A percentile compares a stretch with the other conserved stretches of the same genome.
phyloP scores from a whole-genome alignment of 176 grass and related monocot genomes.

The Lolium rigidum region DNA sequence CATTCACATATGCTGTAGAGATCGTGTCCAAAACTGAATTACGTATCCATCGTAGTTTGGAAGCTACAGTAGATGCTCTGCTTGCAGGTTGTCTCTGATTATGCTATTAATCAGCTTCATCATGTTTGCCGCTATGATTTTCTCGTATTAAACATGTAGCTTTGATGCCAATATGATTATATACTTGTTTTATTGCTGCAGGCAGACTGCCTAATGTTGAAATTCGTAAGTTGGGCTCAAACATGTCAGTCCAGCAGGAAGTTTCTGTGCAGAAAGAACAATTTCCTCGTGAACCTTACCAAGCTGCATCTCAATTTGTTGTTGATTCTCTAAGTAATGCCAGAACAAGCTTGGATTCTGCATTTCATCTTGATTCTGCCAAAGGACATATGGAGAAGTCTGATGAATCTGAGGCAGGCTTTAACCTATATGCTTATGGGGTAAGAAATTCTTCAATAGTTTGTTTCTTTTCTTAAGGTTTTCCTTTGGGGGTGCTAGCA shows the following conservation, averaged over 20 bases:
- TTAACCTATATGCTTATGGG: slow-evolving; percentile 84
- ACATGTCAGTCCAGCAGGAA: slow-evolving; percentile 39
- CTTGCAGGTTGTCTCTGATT: slow-evolving; percentile 73
- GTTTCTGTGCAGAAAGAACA: slow-evolving; percentile 50
- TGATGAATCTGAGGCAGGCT: slow-evolving; percentile 48
- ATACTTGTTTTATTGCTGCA: slow-evolving; percentile 33
- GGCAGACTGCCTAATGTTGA: slow-evolving; percentile 74
- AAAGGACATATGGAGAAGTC: slow-evolving; percentile 50
- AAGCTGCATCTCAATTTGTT: slow-evolving; percentile 30
- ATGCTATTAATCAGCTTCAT: slow-evolving; percentile 24
- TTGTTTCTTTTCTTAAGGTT: slow-evolving; percentile 1
- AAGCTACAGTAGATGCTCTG: slow-evolving; percentile 82
- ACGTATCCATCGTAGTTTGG: slow-evolving; percentile 67
- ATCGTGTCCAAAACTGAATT: slow-evolving; percentile 94
- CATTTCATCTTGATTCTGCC: slow-evolving; percentile 63
- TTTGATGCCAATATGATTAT: background rate
- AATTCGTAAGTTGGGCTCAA: slow-evolving; percentile 64
- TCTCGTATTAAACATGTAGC: background rate
- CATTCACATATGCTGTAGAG: slow-evolving; percentile 89
- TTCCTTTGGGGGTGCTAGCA: background rate
- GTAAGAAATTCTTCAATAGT: slow-evolving; percentile 58
- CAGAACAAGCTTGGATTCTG: slow-evolving; percentile 51
- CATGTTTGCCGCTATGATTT: background rate
- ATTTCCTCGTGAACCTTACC: slow-evolving; percentile 14
- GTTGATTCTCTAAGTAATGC: slow-evolving; percentile 40